These are phyloP conservation scores for Globisporangium recalcitrans DNA, from an alignment of 352 stramenopile species.

Conservation along the genomic window DNA sequence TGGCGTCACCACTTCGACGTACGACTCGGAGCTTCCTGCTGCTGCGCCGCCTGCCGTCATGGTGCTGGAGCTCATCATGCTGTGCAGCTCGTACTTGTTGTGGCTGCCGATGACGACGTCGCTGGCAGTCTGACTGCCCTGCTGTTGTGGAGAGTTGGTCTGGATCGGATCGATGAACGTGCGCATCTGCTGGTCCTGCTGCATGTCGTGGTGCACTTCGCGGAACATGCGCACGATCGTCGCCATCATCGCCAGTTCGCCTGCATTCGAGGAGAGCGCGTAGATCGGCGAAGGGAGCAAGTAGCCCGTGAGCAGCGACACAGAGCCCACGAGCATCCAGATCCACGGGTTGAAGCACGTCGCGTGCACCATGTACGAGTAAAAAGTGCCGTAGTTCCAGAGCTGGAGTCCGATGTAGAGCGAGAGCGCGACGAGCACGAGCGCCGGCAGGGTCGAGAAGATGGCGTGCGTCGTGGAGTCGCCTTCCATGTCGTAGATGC, in stretches of 20 bases:
- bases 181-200: slow-evolving; percentile 68
- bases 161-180: slow-evolving; percentile 63
- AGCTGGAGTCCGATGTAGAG: slow-evolving; percentile 70
- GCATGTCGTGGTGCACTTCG: slow-evolving; percentile 79
- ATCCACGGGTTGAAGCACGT: slow-evolving; percentile 88
- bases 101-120: slow-evolving; percentile 17
- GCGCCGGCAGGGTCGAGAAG: slow-evolving; percentile 54
- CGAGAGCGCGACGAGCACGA: slow-evolving; percentile 62
- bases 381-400: slow-evolving; percentile 85
- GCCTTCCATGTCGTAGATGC: slow-evolving; percentile 70
- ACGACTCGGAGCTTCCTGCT: slow-evolving; percentile 14
- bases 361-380: slow-evolving; percentile 81
- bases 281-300: slow-evolving; percentile 72
- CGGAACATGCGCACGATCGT: slow-evolving; percentile 83
- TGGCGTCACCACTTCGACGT: slow-evolving; percentile 36
- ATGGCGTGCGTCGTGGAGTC: slow-evolving; percentile 49
- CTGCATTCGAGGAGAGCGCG: slow-evolving; percentile 65
- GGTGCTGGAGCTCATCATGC: background rate
- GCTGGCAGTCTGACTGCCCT: slow-evolving; percentile 17
- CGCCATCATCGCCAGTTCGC: slow-evolving; percentile 73
- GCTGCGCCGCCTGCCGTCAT: background rate
- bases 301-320: slow-evolving; percentile 65
- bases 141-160: slow-evolving; percentile 19
- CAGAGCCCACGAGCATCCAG: slow-evolving; percentile 79
- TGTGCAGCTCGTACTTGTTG: slow-evolving; percentile 30